Base-by-base conservation (phyloP, 768 basidiomycete species). In the Crucibulum laeve region DNA sequence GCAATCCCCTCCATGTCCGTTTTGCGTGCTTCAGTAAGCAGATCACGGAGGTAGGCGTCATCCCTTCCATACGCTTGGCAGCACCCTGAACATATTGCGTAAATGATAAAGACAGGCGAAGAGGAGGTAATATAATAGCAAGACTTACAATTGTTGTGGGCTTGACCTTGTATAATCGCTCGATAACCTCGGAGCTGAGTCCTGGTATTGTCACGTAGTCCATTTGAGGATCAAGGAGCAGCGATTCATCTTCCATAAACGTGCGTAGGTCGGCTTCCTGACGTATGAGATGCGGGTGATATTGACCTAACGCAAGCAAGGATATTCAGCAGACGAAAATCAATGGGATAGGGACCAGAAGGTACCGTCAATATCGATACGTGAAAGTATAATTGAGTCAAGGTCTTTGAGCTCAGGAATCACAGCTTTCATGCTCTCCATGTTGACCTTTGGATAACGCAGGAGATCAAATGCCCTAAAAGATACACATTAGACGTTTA, bases 1-100 rank as follows among this genome's bases (percentile, higher is more conserved):
- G 25, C n/a, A 11, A 28, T n/a, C 38, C 28, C 11, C 23, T 48
- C 60, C 62, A 66, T 14, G 65, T 71, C 44, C 68, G 57, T 48
- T 73, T 75, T 4, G 87, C 81, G 56, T 88, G 74, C 52, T 74
- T 77, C 49, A 93, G 65, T 19, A 94, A 58, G 30, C 71, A 70
- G 10, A 91, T 70, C n/a, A 87, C 65, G 1, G 80, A 79, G 0
- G 82, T 74, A 2, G 91, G 91, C 3, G 92, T 95, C 78, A 94
- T 89, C 5, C 92, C 92, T 57, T 94, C 91, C 80, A 94, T 91
- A 21, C 91, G 71, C 60, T 91, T 92, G 13, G 87, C 92, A 3
- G 87, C 86, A n/a, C 91, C 91, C 91, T 92, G 43, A 26, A 40
- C 11, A 17, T 18, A 33, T 17, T n/a, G 6, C 3, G 41, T 30